phyloP scores from a whole-genome alignment of 306 rosid genomes.

The Hippophae tibetana region DNA sequence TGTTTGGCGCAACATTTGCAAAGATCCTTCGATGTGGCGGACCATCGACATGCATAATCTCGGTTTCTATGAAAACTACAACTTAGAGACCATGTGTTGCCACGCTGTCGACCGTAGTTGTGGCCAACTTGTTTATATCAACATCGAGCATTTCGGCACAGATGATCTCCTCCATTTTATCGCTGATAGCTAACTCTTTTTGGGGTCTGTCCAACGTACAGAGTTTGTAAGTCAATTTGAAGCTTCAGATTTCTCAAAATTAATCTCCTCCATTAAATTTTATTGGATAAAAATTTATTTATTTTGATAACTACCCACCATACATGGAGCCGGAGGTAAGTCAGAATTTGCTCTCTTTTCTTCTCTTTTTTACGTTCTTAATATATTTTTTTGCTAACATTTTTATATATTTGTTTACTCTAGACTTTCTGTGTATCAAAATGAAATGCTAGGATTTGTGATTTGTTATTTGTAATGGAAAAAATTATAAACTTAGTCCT shows the following conservation, averaged over 20 bases:
- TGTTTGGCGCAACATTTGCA: slow-evolving; percentile 43
- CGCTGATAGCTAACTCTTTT: slow-evolving; percentile 27
- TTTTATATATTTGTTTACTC: too few relatives aligned
- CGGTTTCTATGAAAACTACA: neutral
- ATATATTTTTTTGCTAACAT: too few relatives aligned
- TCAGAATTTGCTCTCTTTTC: too few relatives aligned
- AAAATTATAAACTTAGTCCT: too few relatives aligned
- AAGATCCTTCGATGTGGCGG: slow-evolving; percentile 51
- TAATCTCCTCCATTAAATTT: too few relatives aligned
- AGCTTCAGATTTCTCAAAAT: neutral
- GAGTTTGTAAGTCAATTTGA: neutral
- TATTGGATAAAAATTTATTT: too few relatives aligned
- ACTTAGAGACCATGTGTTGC: slow-evolving; percentile 32
- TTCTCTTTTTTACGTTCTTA: too few relatives aligned
- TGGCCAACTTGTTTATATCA: slow-evolving; percentile 34
- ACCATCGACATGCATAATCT: slow-evolving; percentile 32
- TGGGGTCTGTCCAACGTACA: neutral
- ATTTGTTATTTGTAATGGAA: too few relatives aligned
- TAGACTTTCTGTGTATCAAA: too few relatives aligned
- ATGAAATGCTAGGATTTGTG: too few relatives aligned
- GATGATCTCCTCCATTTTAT: slow-evolving; percentile 39
- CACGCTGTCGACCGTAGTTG: slow-evolving; percentile 43
- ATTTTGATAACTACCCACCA: too few relatives aligned
- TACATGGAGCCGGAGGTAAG: too few relatives aligned
- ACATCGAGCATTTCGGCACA: slow-evolving; percentile 32